Base-by-base conservation (phyloP, 345 rosid species). In the Clausena lansium region DNA sequence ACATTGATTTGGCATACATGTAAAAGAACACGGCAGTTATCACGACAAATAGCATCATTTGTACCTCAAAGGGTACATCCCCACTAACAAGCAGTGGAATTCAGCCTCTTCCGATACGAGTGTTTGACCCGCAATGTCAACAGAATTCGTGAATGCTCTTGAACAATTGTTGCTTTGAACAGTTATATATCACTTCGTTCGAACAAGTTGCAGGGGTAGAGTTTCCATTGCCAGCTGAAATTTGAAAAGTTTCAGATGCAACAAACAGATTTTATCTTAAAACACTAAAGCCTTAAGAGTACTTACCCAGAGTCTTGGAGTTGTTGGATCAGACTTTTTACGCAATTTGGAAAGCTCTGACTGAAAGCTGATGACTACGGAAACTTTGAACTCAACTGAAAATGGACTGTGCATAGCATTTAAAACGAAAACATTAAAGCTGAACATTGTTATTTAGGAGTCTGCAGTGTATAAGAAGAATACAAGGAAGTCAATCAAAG, bases 301-400 rank as follows among this genome's bases (percentile, higher is more conserved):
- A 66, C 88, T 82, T 81, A 95, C 98, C 99, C 99, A 95, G 6
- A 95, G 84, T 84, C 99, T 87, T 52, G 99, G 99, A 79, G 91
- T 86, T 74, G 86, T 89, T 52, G 99, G 97, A 83, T 93, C 97
- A 32, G 93, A 84, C 80, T 89, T 95, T 9, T 85, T 70, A 61
- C 92, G 89, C 84, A 85, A 84, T 83, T 87, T 90, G 59, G 90
- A 84, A 52, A 90, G 71, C 61, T 92, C 91, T 4, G 97, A 92
- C 78, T 82, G 85, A 73, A 95, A 95, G 81, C 68, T 87, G 81
- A 95, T 87, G 45, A 90, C 88, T 77, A 95, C 74, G 60, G 89
- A 83, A 45, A 87, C 90, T 88, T 92, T 95, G 84, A 93, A 93
- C 88, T 93, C 97, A 2, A 92, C 82, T 5, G 99, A 92, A 87